A percentile compares a stretch with the other conserved stretches of the same genome.
These are phyloP conservation scores for Helotiales sp. DNA, from an alignment of 2,329 filamentous ascomycete species.

Conservation along the genomic window DNA sequence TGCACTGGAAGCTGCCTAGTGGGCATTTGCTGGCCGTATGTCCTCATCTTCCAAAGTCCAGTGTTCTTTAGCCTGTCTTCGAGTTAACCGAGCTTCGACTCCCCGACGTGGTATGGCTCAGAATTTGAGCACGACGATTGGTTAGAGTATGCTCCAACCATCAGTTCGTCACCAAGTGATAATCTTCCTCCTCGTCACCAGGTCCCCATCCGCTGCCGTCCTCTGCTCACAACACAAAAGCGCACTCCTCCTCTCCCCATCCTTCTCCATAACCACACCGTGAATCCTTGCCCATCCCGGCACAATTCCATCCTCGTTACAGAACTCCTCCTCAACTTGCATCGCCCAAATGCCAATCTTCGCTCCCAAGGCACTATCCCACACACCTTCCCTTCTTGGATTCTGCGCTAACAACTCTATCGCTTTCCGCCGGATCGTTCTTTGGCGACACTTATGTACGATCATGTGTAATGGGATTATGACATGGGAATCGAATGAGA, in stretches of 20 bases:
- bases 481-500: slow-evolving; percentile 62
- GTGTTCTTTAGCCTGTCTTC: no score
- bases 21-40: no score
- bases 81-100: no score
- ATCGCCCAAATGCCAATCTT: slow-evolving; percentile 16
- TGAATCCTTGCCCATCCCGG: slow-evolving; percentile 19
- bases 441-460: slow-evolving; percentile 62
- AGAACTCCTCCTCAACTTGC: slow-evolving; percentile 17
- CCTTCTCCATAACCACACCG: slow-evolving; percentile 8
- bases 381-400: slow-evolving; percentile 62
- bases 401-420: slow-evolving; percentile 59
- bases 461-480: slow-evolving; percentile 63
- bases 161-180: slow-evolving; percentile 6
- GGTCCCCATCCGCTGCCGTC: neutral
- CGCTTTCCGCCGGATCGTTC: slow-evolving; percentile 54
- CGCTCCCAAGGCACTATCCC: slow-evolving; percentile 44
- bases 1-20: no score
- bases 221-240: slow-evolving; percentile 16
- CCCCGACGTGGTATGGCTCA: no score
- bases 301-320: slow-evolving; percentile 4
- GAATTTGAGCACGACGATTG: no score
- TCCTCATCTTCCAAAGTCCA: no score
- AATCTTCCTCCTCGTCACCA: slow-evolving; percentile 7
- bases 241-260: slow-evolving; percentile 7
- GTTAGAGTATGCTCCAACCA: no score